Base-by-base conservation (phyloP, 2,329 filamentous ascomycete species). In the Fusarium dlaminii region DNA sequence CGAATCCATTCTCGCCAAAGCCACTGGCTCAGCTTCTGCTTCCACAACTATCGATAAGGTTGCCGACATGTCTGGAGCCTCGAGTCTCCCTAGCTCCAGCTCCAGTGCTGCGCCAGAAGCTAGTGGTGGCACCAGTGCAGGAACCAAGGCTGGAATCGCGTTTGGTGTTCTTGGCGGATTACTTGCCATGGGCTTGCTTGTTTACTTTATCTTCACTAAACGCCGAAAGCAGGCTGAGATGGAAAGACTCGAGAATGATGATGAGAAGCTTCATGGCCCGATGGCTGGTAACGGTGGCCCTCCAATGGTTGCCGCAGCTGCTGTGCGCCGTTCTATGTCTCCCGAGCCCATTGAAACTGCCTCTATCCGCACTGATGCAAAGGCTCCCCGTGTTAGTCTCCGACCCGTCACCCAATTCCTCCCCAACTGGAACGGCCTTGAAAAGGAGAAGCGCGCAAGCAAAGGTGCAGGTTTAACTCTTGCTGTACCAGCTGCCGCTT, bases 321-420 rank as follows among this genome's bases (percentile, higher is more conserved):
- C 54, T 43, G 55, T 68, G 15, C 69, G 64, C 37, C 71, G 67
- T 43, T 58, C 71, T 11, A 58, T 74, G 49, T 65, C 71, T 29
- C 64, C 70, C 22, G 69, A 72, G 34, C 70, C 58, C 27, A 65
- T 71, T 39, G 69, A 57, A 40, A 73, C 68, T 18, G 59, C 66
- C 14, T 70, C 73, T 15, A 45, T 70, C 51, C 72, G 82, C 83
- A 63, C 85, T 81, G 75, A 88, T 85, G 71, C 84, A 81, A 72
- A 85, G 87, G 91, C 95, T 49, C 94, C 95, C n/a, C 92, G 92
- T 71, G 88, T 98, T 70, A 97, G 94, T 79, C 87, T 98, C 61
- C 92, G 94, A 56, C 95, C 95, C 6, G 89, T 96, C 55, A 96
- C 94, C 45, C 91, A 96, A 78, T 95, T 98, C 83, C 87, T 94